These are phyloP conservation scores for Eutrema japonicum DNA, from an alignment of 345 rosid genomes.

Conservation along the genomic window DNA sequence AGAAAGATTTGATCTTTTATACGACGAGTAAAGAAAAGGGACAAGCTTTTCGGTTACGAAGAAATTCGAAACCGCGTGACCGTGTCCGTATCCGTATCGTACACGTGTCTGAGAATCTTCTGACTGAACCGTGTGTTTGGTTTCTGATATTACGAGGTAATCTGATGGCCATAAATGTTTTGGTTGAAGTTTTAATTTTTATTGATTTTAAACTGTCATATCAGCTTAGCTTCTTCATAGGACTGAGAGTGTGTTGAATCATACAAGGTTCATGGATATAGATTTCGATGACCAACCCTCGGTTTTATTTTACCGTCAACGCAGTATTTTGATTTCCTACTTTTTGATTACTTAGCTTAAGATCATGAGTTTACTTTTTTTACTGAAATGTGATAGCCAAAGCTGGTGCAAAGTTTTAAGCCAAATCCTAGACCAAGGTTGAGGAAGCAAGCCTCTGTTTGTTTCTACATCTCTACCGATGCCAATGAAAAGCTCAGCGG, in stretches of 20 bases:
- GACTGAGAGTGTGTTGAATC: no score
- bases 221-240: no score
- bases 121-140: not conserved
- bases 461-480: not conserved
- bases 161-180: not conserved
- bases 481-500: not conserved
- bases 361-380: no score
- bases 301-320: no score
- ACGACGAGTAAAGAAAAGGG: not conserved
- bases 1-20: constrained; percentile 13
- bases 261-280: no score
- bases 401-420: no score
- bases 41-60: constrained; percentile 3
- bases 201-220: no score
- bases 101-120: constrained; percentile 13
- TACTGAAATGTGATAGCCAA: no score
- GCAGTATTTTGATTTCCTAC: no score
- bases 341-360: no score
- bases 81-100: constrained; percentile 8
- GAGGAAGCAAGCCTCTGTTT: not conserved
- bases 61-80: constrained; percentile 25
- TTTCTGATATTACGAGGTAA: not conserved
- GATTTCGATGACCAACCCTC: no score
- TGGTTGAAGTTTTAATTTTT: no score
- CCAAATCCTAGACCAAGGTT: not conserved